phyloP scores from a whole-genome alignment of 805 yeast genomes.

The Metschnikowia aberdeeniae region DNA sequence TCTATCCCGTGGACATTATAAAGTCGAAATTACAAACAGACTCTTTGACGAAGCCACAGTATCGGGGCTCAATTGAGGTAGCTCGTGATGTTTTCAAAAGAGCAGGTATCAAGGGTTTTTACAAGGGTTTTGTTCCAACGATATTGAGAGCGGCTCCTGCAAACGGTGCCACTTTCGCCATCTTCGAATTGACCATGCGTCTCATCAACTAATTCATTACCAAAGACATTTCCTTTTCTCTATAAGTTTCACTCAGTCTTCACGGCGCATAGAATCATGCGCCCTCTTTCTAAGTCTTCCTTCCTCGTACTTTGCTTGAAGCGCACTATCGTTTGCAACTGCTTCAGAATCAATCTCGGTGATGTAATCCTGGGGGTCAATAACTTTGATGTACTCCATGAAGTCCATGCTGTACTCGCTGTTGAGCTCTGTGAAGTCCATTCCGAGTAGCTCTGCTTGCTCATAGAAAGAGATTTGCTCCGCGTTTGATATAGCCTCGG shows the following conservation, averaged over 20 bases:
- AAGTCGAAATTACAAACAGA: conserved; percentile 82
- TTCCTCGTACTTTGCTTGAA: not conserved
- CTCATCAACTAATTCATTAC: conserved; percentile 28
- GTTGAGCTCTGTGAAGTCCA: conserved; percentile 38
- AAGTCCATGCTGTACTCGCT: conserved; percentile 40
- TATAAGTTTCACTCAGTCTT: not conserved
- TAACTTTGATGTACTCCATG: conserved; percentile 35
- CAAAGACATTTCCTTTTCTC: not conserved
- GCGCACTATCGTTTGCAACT: conserved; percentile 3
- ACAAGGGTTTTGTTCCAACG: conserved; percentile 90
- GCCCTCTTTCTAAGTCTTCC: conserved; percentile 1
- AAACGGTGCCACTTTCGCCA: conserved; percentile 93
- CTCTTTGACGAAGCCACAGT: conserved; percentile 54
- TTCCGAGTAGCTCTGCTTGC: conserved; percentile 30
- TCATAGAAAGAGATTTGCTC: conserved; percentile 11
- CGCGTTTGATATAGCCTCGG: not conserved
- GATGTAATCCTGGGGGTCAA: conserved; percentile 33
- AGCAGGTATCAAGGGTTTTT: conserved; percentile 74
- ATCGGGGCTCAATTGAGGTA: conserved; percentile 57
- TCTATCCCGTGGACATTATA: conserved; percentile 87
- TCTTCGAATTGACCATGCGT: conserved; percentile 89
- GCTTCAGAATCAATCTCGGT: conserved; percentile 14
- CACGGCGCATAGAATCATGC: not conserved
- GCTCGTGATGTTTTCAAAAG: conserved; percentile 47
- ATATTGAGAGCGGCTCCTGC: conserved; percentile 97